Evolutionary conservation across 2,329 filamentous ascomycete genomes (phyloP), one percentile per base, ranked within the genome.

Genomic region (Cladosporium phlei): DNA sequence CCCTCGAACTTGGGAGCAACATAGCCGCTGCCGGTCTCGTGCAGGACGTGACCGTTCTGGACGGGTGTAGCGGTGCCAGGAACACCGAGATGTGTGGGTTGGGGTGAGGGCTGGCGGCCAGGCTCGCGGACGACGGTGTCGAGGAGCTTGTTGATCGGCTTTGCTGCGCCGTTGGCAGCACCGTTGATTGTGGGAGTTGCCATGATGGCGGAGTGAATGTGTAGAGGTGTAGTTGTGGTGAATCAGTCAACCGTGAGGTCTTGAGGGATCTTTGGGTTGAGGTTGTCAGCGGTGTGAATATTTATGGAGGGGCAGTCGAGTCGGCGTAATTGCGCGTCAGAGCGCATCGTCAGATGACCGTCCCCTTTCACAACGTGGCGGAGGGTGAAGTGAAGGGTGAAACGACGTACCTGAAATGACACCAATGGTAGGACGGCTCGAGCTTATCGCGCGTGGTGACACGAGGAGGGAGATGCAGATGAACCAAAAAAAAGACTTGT

Each of bases 1-100:
- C 91, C 93, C 66, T 88, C 83, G 64, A 98, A 98, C 52, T 89
- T 88, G 37, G 91, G 89, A 19, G 93, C 90, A 55, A 95, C 84
- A 72, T 98, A 98, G 62, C 93, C 93, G 28, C 94, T 85, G 22
- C 90, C 93, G 57, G 88, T 85, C 55, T 93, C 93, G 16, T 89
- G 87, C 49, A 97, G 74, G 47, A 91, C 77, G 54, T 68, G 66
- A 27, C 63, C 61, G 28, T 68, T 83, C 77, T 65, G 76, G 12
- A 38, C 32, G 69, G 62, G 76, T 71, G 57, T 66, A 51, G 59
- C 69, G 60, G 70, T 67, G 47, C 78, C 74, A 11, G 86, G 83
- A 17, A 90, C 76, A 58, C 79, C 85, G 66, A 95, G 76, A 67
- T 95, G 88, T 48, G 88, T 90, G 20, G 90, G 88, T 64, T 94